Percentiles rank a stretch among this genome's conserved stretches.
Evolutionary conservation across 2,329 filamentous ascomycete species (phyloP).

Genomic region (Pseudofabraea citricarpa): DNA sequence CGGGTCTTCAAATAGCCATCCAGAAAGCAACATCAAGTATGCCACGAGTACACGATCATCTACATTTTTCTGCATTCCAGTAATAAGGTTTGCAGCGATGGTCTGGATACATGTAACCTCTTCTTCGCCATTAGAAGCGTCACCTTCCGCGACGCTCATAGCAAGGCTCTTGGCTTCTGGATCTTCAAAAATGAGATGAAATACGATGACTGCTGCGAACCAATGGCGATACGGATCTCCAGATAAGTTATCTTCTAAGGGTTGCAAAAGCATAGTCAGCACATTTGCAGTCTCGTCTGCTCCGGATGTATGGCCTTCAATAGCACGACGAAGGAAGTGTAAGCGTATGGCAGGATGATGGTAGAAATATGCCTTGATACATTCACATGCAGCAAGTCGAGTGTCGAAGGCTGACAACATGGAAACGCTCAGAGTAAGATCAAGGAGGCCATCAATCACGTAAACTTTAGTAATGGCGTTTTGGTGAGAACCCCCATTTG

Average conservation of each 20-base stretch:
- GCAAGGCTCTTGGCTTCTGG: conserved; percentile 72
- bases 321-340: conserved; percentile 84
- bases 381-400: conserved; percentile 80
- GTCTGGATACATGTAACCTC: conserved; percentile 92
- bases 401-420: conserved; percentile 68
- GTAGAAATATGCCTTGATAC: conserved; percentile 87
- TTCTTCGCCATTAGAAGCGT: conserved; percentile 85
- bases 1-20: conserved; percentile 89
- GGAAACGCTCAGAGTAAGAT: conserved; percentile 69
- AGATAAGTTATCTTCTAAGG: conserved; percentile 54
- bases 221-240: conserved; percentile 82
- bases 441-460: conserved; percentile 88
- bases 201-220: conserved; percentile 83
- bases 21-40: conserved; percentile 82
- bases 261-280: conserved; percentile 72
- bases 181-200: conserved; percentile 81
- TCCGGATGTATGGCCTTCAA: conserved; percentile 76
- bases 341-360: conserved; percentile 74
- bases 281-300: conserved; percentile 84
- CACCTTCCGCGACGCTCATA: conserved; percentile 81
- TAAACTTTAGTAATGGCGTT: conserved; percentile 65
- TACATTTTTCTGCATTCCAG: conserved; percentile 68
- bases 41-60: conserved; percentile 78
- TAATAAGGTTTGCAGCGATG: conserved; percentile 79
- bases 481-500: conserved; percentile 35